Evolutionary conservation across 495 filamentous ascomycete species (phyloP).

Genomic region (Aspergillus carlsbadensis): DNA sequence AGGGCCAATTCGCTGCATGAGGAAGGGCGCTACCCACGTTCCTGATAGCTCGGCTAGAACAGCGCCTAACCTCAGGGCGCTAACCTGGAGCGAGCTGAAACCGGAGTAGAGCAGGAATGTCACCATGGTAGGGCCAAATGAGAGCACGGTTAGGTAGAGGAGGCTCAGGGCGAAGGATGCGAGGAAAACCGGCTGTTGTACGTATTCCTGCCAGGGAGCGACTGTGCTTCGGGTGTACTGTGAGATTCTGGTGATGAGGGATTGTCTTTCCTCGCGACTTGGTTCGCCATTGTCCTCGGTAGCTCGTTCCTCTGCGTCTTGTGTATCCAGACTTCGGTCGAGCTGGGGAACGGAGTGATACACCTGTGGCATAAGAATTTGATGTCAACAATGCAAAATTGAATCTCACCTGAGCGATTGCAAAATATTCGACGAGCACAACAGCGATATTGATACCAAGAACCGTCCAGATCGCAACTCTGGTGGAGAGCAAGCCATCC

Average conservation of each 20-base stretch:
- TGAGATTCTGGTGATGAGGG: neutral
- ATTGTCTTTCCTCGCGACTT: neutral
- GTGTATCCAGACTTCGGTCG: slow-evolving; percentile 12
- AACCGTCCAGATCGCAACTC: slow-evolving; percentile 49
- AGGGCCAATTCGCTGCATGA: slow-evolving; percentile 56
- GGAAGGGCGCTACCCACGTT: slow-evolving; percentile 47
- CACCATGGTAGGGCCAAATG: slow-evolving; percentile 59
- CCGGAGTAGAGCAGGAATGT: slow-evolving; percentile 58
- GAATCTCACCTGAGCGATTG: slow-evolving; percentile 48
- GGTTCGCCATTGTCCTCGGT: neutral
- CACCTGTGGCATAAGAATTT: slow-evolving; percentile 22
- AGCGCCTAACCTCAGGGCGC: slow-evolving; percentile 50
- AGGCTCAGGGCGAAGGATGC: slow-evolving; percentile 55
- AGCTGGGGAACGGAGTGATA: slow-evolving; percentile 42
- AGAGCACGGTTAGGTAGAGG: slow-evolving; percentile 59
- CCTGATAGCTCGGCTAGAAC: slow-evolving; percentile 51
- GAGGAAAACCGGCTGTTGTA: slow-evolving; percentile 43
- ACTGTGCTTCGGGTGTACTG: slow-evolving; percentile 14
- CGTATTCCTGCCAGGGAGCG: slow-evolving; percentile 39
- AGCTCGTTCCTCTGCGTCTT: neutral
- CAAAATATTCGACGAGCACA: slow-evolving; percentile 55
- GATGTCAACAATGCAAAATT: neutral
- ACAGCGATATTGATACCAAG: slow-evolving; percentile 39
- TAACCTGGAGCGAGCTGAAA: slow-evolving; percentile 53
- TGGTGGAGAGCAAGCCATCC: slow-evolving; percentile 41